Evolutionary conservation across 2,329 filamentous ascomycete species (phyloP).

Genomic region (Hymenoscyphus scutula): DNA sequence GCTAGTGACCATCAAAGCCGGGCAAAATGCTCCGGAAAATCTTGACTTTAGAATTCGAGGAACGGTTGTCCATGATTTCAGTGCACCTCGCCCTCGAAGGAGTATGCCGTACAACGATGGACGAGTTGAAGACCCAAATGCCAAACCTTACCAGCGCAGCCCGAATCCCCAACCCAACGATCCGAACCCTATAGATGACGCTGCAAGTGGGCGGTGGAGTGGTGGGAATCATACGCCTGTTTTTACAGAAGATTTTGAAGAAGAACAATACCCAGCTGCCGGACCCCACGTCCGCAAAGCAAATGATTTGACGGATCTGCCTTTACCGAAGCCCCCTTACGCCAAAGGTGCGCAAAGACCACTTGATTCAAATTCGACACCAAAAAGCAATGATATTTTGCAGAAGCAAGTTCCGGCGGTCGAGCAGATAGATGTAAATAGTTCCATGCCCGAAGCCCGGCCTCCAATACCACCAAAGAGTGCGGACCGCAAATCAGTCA

Average conservation of each 20-base stretch:
- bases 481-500: slow-evolving; percentile 15
- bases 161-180: slow-evolving; percentile 21
- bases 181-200: slow-evolving; percentile 23
- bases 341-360: slow-evolving; percentile 28
- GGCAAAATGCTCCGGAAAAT: slow-evolving; percentile 36
- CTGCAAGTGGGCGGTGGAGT: slow-evolving; percentile 28
- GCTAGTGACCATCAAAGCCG: slow-evolving; percentile 23
- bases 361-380: slow-evolving; percentile 19
- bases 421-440: slow-evolving; percentile 22
- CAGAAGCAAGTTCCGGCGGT: slow-evolving; percentile 23
- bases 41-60: slow-evolving; percentile 65
- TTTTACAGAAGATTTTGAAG: slow-evolving; percentile 55
- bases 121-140: slow-evolving; percentile 16
- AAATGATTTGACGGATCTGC: slow-evolving; percentile 35
- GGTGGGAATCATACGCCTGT: slow-evolving; percentile 49
- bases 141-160: slow-evolving; percentile 27
- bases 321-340: slow-evolving; percentile 33
- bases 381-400: slow-evolving; percentile 22
- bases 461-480: slow-evolving; percentile 30
- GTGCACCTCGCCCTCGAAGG: slow-evolving; percentile 53
- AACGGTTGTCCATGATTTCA: slow-evolving; percentile 64
- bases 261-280: slow-evolving; percentile 41
- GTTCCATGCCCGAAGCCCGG: slow-evolving; percentile 24
- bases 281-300: slow-evolving; percentile 37
- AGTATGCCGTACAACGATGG: slow-evolving; percentile 37